These are phyloP conservation scores for Blepharisma japonicum DNA, from an alignment of 73 alveolate genomes.

Conservation along the genomic window DNA sequence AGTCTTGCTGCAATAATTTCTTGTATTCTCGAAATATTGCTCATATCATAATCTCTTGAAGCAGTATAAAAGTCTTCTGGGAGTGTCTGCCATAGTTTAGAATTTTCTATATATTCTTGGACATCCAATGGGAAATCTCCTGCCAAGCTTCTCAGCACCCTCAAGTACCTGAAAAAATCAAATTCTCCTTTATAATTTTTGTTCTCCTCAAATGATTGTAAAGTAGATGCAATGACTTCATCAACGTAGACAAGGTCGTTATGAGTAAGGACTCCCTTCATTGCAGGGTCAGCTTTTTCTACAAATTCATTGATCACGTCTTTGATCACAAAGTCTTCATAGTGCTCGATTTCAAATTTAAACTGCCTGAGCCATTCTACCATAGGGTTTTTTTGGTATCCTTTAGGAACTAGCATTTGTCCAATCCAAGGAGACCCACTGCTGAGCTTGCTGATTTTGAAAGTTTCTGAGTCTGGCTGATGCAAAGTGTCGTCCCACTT, in stretches of 20 bases:
- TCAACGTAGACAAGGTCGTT: background rate
- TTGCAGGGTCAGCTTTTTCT: slow-evolving; percentile 26
- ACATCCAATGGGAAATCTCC: slow-evolving; percentile 3
- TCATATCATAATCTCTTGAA: background rate
- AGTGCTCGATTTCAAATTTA: background rate
- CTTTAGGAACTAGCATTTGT: background rate
- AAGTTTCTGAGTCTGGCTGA: background rate
- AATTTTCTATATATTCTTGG: slow-evolving; percentile 8
- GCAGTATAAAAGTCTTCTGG: slow-evolving; percentile 21
- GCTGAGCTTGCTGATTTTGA: background rate
- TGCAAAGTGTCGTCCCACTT: slow-evolving; percentile 20
- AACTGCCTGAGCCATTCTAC: slow-evolving; percentile 14
- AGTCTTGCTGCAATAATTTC: background rate
- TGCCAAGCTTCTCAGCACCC: background rate
- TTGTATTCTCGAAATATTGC: background rate
- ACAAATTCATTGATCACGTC: background rate
- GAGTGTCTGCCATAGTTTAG: background rate
- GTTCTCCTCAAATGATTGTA: slow-evolving; percentile 5
- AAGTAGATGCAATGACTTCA: background rate
- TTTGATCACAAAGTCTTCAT: slow-evolving; percentile 14
- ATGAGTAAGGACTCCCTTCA: slow-evolving; percentile 15
- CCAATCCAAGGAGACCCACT: slow-evolving; percentile 18
- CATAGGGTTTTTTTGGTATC: slow-evolving; percentile 1
- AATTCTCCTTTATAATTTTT: slow-evolving; percentile 8
- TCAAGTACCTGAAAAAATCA: background rate